phyloP scores from a whole-genome alignment of 768 basidiomycete species.

The Dacryopinax spathularia region DNA sequence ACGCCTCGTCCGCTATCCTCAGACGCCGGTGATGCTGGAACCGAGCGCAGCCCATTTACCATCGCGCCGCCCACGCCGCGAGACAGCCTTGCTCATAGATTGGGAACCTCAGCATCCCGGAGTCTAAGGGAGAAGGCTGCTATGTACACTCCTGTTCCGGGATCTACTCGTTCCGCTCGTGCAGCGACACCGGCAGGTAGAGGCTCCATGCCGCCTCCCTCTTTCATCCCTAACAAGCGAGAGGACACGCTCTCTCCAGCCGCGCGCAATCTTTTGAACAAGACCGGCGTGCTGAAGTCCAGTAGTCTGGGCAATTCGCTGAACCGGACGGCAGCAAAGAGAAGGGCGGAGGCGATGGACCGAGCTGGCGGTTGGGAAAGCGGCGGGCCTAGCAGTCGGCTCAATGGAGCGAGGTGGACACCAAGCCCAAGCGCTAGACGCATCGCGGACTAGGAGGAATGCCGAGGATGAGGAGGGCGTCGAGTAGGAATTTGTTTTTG shows the following conservation, averaged over 20 bases:
- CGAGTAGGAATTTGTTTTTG: too few relatives aligned
- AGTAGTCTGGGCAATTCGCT: conserved; percentile 8
- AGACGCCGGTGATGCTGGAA: conserved; percentile 31
- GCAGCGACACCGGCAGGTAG: conserved; percentile 24
- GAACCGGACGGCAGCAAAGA: conserved; percentile 32
- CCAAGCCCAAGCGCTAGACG: conserved; percentile 40
- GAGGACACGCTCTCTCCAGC: conserved; percentile 79
- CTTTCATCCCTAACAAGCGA: conserved; percentile 57
- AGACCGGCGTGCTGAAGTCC: conserved; percentile 44
- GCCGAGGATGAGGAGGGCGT: background rate
- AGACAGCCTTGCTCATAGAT: conserved; percentile 64
- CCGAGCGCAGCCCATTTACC: conserved; percentile 47
- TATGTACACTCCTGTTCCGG: conserved; percentile 36
- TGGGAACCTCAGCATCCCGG: conserved; percentile 70
- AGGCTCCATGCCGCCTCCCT: conserved; percentile 64
- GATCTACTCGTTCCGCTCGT: conserved; percentile 25
- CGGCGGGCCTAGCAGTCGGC: conserved; percentile 33
- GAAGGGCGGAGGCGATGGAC: conserved; percentile 57
- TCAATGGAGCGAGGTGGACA: conserved; percentile 61
- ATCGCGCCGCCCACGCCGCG: conserved; percentile 63
- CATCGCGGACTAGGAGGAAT: background rate
- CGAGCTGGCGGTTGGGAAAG: conserved; percentile 43
- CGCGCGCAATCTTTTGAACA: conserved; percentile 56
- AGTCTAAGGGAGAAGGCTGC: conserved; percentile 66
- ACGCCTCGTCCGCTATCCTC: conserved; percentile 78